phyloP scores from a whole-genome alignment of 176 grass and related monocot species.

The Thinopyrum elongatum region DNA sequence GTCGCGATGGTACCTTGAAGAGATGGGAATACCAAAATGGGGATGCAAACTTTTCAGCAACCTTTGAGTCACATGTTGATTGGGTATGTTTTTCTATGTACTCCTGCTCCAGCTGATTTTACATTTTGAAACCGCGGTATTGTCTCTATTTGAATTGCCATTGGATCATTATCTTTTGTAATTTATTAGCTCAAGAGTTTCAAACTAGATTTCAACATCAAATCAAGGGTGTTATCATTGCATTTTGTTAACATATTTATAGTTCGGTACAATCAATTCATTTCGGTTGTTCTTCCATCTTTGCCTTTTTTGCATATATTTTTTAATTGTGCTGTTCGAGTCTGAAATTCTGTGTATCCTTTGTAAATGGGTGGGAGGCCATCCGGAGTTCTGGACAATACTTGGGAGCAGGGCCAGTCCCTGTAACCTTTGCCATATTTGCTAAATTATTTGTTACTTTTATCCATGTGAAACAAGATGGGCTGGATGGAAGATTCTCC shows the following conservation, averaged over 20 bases:
- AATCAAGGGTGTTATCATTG: not conserved
- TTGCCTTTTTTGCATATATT: not conserved
- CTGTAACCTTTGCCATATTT: slow-evolving; percentile 14
- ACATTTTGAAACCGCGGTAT: not conserved
- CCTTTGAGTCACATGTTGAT: slow-evolving; percentile 99
- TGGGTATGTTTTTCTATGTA: slow-evolving; percentile 60
- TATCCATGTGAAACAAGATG: slow-evolving; percentile 10
- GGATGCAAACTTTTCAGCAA: slow-evolving; percentile 68
- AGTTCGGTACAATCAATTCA: not conserved
- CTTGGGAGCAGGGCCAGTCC: not conserved
- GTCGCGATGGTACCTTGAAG: slow-evolving; percentile 94
- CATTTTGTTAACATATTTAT: too few relatives aligned
- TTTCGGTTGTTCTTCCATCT: not conserved
- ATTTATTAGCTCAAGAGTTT: not conserved
- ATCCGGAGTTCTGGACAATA: not conserved
- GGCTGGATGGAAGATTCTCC: not conserved
- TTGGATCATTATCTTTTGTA: slow-evolving; percentile 9
- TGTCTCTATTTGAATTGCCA: not conserved
- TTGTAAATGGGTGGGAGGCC: not conserved
- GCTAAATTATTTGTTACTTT: not conserved
- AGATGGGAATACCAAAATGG: slow-evolving; percentile 75
- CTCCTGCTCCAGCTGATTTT: not conserved
- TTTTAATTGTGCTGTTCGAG: slow-evolving; percentile 9
- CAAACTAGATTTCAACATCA: not conserved
- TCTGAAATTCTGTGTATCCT: not conserved